Evolutionary conservation across 371 early-diverging fungal genomes (phyloP), one percentile per base, ranked within the genome.

Genomic region (Blastocladiella emersonii): DNA sequence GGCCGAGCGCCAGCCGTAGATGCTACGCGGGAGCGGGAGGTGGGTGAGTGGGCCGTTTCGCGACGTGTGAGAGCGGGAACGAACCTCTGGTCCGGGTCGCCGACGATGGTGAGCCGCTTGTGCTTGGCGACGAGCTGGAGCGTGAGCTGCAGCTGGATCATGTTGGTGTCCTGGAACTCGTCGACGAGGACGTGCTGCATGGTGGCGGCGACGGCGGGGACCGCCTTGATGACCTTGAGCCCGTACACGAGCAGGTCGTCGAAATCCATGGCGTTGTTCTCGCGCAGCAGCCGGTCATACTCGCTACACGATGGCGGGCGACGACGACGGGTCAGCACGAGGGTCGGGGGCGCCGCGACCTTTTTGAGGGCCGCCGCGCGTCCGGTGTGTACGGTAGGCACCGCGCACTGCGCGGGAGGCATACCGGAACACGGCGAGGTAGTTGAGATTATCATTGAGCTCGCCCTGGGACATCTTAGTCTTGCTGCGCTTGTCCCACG

Each of bases 141-240:
- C 60, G 84, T 72, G 34, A 85, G 67, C 23, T 73, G 68, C 62
- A 78, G 82, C 69, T 85, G 85, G 56, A 80, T 70, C 48, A 67
- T 37, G 60, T 82, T 85, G 34, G 83, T 77, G 53, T 85, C 85
- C 76, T 85, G 85, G 59, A 82, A 85, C 78, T 85, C 85, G 61
- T 85, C 85, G 1, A 85, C 80, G 17, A 85, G 68, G 17, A 83
- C 69, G 61, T 78, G 72, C 23, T 63, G 59, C 37, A 78, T 48
- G 67, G 69, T 55, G 3, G 53, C 34, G 4, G 61, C 37, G 35
- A 72, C 34, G 56, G 65, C 25, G 3, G 67, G 68, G 34, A 41
- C 66, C 45, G 34, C 57, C 61, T 63, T 61, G 44, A 84, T 63
- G 2, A 85, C 57, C 32, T 67, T 61, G 30, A 73, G 68, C 1